phyloP scores from a whole-genome alignment of 768 basidiomycete genomes.

The Boletus coccyginus region DNA sequence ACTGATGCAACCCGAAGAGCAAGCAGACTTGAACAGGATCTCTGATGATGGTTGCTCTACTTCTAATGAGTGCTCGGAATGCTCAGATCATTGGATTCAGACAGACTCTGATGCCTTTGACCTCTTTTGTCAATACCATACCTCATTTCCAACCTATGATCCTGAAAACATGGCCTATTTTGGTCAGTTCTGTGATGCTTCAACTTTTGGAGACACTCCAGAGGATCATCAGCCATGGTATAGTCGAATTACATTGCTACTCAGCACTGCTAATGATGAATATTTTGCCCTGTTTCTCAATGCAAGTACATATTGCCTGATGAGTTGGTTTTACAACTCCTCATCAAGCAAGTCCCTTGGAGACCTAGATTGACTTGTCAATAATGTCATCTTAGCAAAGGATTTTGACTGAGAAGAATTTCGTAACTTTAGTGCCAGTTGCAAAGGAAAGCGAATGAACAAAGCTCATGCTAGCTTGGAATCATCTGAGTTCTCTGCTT shows the following conservation, averaged over 20 bases:
- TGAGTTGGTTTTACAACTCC: constrained; percentile 27
- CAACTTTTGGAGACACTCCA: not conserved
- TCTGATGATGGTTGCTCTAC: too few relatives aligned
- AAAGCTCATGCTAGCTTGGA: not conserved
- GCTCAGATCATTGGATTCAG: not conserved
- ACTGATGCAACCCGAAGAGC: not conserved
- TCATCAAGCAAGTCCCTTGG: constrained; percentile 7
- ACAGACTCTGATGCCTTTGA: not conserved
- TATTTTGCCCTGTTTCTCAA: constrained; percentile 17
- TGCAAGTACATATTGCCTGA: constrained; percentile 17
- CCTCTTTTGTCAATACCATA: not conserved
- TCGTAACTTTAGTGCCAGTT: not conserved
- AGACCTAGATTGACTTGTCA: constrained; percentile 11
- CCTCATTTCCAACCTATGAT: not conserved
- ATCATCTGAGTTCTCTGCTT: not conserved
- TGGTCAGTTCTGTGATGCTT: not conserved
- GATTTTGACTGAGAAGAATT: constrained; percentile 14
- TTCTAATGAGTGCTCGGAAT: not conserved
- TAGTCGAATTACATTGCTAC: not conserved
- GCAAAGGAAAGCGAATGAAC: not conserved
- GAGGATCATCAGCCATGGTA: constrained; percentile 8
- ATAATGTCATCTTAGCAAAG: constrained; percentile 8
- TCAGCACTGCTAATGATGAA: not conserved
- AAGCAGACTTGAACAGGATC: not conserved
- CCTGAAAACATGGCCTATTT: not conserved